phyloP scores from a whole-genome alignment of 768 basidiomycete species.

The Suillus weaverae region DNA sequence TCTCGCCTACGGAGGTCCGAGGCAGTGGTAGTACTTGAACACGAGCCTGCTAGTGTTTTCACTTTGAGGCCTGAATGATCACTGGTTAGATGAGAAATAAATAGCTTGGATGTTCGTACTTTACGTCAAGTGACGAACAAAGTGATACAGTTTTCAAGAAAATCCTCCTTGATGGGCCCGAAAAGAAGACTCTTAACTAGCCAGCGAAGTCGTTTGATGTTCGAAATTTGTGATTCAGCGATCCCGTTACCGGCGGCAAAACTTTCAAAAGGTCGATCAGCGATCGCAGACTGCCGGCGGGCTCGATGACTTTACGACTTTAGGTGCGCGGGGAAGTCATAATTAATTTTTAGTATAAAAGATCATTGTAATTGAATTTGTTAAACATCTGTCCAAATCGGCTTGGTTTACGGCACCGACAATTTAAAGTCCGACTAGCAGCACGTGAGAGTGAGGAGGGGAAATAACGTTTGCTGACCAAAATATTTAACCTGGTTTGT shows the following conservation, averaged over 20 bases:
- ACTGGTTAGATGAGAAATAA: not conserved
- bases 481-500: slow-evolving; percentile 5
- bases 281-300: slow-evolving; percentile 4
- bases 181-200: not conserved
- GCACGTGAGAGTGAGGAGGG: not conserved
- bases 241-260: not conserved
- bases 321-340: not conserved
- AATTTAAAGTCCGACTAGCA: not conserved
- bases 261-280: not conserved
- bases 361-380: not conserved
- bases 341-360: not conserved
- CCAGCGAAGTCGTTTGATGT: not conserved
- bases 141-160: not conserved
- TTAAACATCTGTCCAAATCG: not conserved
- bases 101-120: not conserved
- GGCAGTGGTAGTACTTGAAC: not conserved
- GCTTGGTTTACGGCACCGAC: not conserved
- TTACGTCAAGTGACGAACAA: not conserved
- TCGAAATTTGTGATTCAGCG: slow-evolving; percentile 1
- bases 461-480: slow-evolving; percentile 5
- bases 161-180: not conserved
- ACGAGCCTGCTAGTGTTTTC: not conserved
- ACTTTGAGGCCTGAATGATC: not conserved
- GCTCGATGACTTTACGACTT: not conserved
- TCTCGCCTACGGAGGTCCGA: not conserved